Base-by-base conservation (phyloP, 2,329 filamentous ascomycete species). In the Penicillium sp. region DNA sequence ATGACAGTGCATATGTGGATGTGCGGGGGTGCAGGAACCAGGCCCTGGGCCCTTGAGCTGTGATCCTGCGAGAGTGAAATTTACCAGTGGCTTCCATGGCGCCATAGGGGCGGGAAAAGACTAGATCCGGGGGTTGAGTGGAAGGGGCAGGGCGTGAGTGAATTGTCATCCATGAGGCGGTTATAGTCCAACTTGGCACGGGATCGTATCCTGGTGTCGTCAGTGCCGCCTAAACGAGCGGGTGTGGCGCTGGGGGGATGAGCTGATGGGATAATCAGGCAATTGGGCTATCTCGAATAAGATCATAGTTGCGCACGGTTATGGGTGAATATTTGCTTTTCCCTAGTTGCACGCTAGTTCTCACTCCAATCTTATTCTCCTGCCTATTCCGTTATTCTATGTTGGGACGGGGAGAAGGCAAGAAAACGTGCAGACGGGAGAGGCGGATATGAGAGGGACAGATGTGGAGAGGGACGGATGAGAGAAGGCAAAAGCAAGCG, bases 221-320 rank as follows among this genome's bases (percentile, higher is more conserved):
- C 57, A 19, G 24, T 51, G 36, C 47, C 40, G 41, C 36, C 7
- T 35, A 6, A 24, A 37, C 10, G 19, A 40, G 55, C 62, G 62
- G 62, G 40, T 64, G 60, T 64, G 62, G 62, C 62, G 60, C 55
- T 27, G 44, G 49, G 41, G 46, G 36, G 40, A 41, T 46, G n/a
- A 13, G 18, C 53, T 52, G 52, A 50, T 51, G 55, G 54, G 44
- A 56, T 24, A 59, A 56, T 56, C 53, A 58, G 41, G 52, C 61
- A 52, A 62, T 62, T 60, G 61, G 60, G 53, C 59, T 60, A 50
- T 62, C 50, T 46, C 10, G 13, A 36, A 50, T 3, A 54, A 46
- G 50, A 56, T 60, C 54, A 37, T 10, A 46, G 14, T 18, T 46
- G 7, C 16, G 24, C 43, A 46, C 22, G 27, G 35, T 10, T 22